Conservation (phyloP, 768 basidiomycete species). For the Podaxis sp. region DNA sequence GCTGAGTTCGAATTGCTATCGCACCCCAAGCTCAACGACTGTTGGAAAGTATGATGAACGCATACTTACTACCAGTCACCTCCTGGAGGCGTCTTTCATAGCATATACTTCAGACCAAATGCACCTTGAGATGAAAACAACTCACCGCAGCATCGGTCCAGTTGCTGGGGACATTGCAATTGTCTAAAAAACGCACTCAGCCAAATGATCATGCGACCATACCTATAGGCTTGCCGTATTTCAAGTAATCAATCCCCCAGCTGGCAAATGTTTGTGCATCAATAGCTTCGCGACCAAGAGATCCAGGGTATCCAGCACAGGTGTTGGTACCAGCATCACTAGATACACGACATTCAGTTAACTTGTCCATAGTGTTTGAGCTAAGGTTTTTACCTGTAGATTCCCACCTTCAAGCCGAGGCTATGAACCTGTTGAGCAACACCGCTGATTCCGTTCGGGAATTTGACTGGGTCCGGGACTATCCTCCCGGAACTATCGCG, state of each 20-base stretch:
- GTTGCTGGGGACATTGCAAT: slow-evolving; percentile 53
- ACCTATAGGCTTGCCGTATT: slow-evolving; percentile 42
- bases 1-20: slow-evolving; percentile 56
- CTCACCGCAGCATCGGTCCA: slow-evolving; percentile 46
- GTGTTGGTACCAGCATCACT: slow-evolving; percentile 56
- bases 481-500: slow-evolving; percentile 44
- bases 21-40: not conserved
- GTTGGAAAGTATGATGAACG: no score
- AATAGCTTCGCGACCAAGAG: slow-evolving; percentile 45
- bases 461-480: slow-evolving; percentile 50
- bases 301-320: slow-evolving; percentile 58
- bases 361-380: not conserved
- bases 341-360: not conserved
- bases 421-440: slow-evolving; percentile 45
- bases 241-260: slow-evolving; percentile 60
- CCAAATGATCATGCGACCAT: not conserved
- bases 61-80: slow-evolving; percentile 50
- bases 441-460: slow-evolving; percentile 50
- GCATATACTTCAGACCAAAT: not conserved
- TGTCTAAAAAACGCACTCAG: slow-evolving; percentile 32
- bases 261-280: slow-evolving; percentile 52
- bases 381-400: slow-evolving; percentile 39
- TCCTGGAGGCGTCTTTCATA: slow-evolving; percentile 30
- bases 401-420: slow-evolving; percentile 50
- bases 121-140: not conserved